Percentiles rank a stretch among this genome's conserved stretches.
These are phyloP conservation scores for Brassica hybrid DNA, from an alignment of 441 rosid species.

Conservation along the genomic window DNA sequence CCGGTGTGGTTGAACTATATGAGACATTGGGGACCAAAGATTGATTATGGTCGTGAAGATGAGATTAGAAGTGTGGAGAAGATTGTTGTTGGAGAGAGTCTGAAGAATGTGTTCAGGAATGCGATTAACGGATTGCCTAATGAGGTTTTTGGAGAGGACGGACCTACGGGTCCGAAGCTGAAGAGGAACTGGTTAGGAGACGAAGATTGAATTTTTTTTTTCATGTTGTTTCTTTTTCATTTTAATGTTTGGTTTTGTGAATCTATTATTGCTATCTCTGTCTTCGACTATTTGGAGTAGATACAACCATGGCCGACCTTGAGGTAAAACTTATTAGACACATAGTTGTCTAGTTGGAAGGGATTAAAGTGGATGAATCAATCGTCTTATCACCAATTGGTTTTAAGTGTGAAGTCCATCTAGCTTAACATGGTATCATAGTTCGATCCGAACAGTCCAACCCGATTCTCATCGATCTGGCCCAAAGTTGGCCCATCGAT, in stretches of 20 bases:
- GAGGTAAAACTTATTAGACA: no score
- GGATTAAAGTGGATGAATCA: no score
- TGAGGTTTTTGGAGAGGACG: slow-evolving; percentile 80
- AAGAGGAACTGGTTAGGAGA: slow-evolving; percentile 75
- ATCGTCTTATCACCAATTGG: no score
- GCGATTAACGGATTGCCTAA: slow-evolving; percentile 58
- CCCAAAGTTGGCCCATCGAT: no score
- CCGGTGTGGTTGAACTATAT: slow-evolving; percentile 73
- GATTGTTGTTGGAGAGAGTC: slow-evolving; percentile 54
- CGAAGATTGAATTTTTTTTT: slow-evolving; percentile 40
- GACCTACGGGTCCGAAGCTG: slow-evolving; percentile 87
- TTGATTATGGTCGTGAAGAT: slow-evolving; percentile 53
- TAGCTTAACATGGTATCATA: no score
- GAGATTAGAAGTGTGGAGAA: slow-evolving; percentile 64
- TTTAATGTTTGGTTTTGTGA: neutral
- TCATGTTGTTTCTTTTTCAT: neutral
- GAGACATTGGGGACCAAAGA: slow-evolving; percentile 87
- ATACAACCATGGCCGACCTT: neutral
- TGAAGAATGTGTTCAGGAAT: slow-evolving; percentile 58
- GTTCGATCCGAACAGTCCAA: no score
- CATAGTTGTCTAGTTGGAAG: no score
- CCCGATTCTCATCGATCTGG: no score
- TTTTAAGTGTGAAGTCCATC: no score
- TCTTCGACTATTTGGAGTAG: neutral
- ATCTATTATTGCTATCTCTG: neutral